Conservation (phyloP, 1,284 basidiomycete genomes). For the Naganishia sp. region DNA sequence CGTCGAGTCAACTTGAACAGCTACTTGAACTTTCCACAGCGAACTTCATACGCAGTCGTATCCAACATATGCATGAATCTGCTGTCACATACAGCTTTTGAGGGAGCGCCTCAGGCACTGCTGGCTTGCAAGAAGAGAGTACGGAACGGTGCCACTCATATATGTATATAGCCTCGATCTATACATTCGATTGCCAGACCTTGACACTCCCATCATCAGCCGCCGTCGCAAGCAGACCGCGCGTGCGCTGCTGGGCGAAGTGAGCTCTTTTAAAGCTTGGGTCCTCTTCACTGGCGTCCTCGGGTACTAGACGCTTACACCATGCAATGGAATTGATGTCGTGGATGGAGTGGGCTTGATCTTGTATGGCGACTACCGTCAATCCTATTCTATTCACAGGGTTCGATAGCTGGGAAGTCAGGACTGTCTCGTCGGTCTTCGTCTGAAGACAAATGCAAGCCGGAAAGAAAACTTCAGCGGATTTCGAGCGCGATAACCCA, state of each 20-base stretch:
- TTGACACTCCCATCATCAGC: conserved; percentile 61
- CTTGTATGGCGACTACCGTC: conserved; percentile 34
- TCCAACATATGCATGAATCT: too few relatives aligned
- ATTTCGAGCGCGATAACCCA: too few relatives aligned
- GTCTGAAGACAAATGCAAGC: background rate
- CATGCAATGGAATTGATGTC: conserved; percentile 61
- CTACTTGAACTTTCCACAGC: too few relatives aligned
- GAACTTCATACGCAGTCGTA: too few relatives aligned
- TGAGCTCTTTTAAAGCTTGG: background rate
- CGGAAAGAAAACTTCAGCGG: background rate
- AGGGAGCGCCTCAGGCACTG: too few relatives aligned
- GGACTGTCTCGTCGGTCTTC: conserved; percentile 11
- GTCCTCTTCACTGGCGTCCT: conserved; percentile 39
- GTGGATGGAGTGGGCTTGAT: conserved; percentile 56
- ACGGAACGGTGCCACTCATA: too few relatives aligned
- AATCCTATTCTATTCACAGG: conserved; percentile 30
- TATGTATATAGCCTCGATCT: background rate
- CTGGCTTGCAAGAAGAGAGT: too few relatives aligned
- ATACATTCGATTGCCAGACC: conserved; percentile 52
- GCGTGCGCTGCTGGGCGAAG: conserved; percentile 1
- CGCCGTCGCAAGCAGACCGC: conserved; percentile 57
- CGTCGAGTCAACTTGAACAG: too few relatives aligned
- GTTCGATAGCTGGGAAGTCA: conserved; percentile 31
- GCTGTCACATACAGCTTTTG: too few relatives aligned
- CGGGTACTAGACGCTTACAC: conserved; percentile 48